These are phyloP conservation scores for Oryza officinalis DNA, from an alignment of 176 grass and related monocot species.

Conservation along the genomic window DNA sequence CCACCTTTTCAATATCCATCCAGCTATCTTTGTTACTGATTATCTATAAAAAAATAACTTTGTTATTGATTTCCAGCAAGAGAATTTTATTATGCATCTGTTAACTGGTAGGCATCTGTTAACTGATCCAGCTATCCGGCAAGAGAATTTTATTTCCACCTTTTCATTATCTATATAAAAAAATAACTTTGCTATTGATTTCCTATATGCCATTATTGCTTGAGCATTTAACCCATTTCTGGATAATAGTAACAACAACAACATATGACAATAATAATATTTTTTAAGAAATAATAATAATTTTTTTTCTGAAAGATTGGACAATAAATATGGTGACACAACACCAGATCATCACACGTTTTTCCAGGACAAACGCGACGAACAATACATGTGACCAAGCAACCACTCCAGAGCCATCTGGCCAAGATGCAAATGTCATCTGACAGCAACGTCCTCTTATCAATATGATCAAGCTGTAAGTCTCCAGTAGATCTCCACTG, in stretches of 20 bases:
- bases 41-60: too few species aligned
- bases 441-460: slow-evolving; percentile 34
- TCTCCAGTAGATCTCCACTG: slow-evolving; percentile 9
- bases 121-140: too few species aligned
- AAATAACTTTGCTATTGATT: background rate
- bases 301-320: background rate
- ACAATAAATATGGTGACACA: background rate
- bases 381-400: slow-evolving; percentile 20
- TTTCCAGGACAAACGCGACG: background rate
- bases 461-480: background rate
- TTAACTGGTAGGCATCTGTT: too few species aligned
- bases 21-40: background rate
- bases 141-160: background rate
- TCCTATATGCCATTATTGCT: background rate
- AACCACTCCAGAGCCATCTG: background rate
- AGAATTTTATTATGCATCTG: too few species aligned
- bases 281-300: background rate
- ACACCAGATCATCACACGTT: slow-evolving; percentile 1
- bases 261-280: background rate
- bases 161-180: too few species aligned
- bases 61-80: too few species aligned
- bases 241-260: background rate
- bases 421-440: slow-evolving; percentile 20
- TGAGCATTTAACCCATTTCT: background rate
- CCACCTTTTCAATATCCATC: too few species aligned